phyloP scores from a whole-genome alignment of 495 filamentous ascomycete species.

The Hyaloscypha hepaticicola region DNA sequence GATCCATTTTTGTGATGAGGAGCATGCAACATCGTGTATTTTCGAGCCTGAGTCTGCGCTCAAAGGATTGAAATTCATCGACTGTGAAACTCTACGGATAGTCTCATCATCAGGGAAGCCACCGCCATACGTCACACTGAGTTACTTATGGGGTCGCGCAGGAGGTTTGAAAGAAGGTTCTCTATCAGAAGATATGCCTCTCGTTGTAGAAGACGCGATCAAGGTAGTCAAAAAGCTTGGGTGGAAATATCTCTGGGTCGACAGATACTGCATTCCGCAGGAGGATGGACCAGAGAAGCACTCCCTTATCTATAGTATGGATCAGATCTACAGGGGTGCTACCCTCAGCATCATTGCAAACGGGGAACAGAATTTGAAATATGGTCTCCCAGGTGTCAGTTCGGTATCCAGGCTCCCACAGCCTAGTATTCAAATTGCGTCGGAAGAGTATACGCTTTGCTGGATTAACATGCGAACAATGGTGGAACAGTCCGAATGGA shows the following conservation, averaged over 20 bases:
- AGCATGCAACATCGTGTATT: too few species aligned
- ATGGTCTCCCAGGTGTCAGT: background rate
- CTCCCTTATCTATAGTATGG: constrained; percentile 22
- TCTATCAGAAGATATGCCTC: background rate
- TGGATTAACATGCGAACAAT: too few species aligned
- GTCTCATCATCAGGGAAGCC: too few species aligned
- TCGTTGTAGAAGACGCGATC: background rate
- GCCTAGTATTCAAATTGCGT: too few species aligned
- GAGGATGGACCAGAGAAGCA: constrained; percentile 21
- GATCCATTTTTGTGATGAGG: too few species aligned
- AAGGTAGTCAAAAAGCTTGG: constrained; percentile 38
- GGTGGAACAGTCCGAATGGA: background rate
- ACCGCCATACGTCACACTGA: background rate
- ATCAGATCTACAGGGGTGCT: background rate
- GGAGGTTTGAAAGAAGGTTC: background rate
- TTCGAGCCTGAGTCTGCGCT: too few species aligned
- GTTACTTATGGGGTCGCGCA: background rate
- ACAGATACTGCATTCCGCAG: constrained; percentile 30
- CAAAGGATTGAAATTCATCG: too few species aligned
- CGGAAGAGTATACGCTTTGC: too few species aligned
- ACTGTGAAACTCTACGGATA: too few species aligned
- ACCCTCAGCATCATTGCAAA: background rate
- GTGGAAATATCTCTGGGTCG: constrained; percentile 33
- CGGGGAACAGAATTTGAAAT: background rate
- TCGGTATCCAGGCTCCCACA: too few species aligned